phyloP scores from a whole-genome alignment of 1,284 basidiomycete genomes.

The Mycosarcoma mackinlayi region DNA sequence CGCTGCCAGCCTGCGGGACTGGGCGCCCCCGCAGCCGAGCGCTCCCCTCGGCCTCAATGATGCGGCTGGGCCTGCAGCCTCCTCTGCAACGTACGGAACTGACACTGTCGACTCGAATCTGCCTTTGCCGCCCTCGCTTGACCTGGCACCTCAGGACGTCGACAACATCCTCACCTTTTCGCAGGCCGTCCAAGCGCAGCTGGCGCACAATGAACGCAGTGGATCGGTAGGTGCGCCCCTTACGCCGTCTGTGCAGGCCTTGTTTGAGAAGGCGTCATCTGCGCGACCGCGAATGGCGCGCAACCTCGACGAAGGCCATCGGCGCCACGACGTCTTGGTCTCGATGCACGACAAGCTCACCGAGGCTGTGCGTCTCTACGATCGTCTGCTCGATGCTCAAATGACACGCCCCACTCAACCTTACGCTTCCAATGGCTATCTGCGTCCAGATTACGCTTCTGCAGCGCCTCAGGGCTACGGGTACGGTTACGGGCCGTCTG shows the following conservation, averaged over 20 bases:
- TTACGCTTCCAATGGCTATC: slow-evolving; percentile 16
- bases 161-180: slow-evolving; percentile 66
- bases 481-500: slow-evolving; percentile 19
- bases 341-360: slow-evolving; percentile 95
- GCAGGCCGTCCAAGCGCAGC: slow-evolving; percentile 56
- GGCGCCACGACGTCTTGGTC: slow-evolving; percentile 85
- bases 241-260: slow-evolving; percentile 69
- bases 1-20: slow-evolving; percentile 88
- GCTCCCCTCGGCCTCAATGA: slow-evolving; percentile 52
- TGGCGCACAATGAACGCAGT: slow-evolving; percentile 43
- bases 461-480: slow-evolving; percentile 15
- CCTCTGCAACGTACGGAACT: background rate
- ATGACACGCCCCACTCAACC: slow-evolving; percentile 68
- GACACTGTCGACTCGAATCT: slow-evolving; percentile 18
- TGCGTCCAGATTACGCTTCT: slow-evolving; percentile 7
- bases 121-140: slow-evolving; percentile 58
- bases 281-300: slow-evolving; percentile 84
- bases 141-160: slow-evolving; percentile 59
- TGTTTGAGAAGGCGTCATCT: slow-evolving; percentile 85
- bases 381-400: slow-evolving; percentile 85
- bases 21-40: slow-evolving; percentile 56
- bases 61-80: slow-evolving; percentile 8
- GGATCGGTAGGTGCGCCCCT: slow-evolving; percentile 36
- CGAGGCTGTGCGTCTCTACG: slow-evolving; percentile 89
- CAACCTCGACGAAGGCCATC: slow-evolving; percentile 84